These are phyloP conservation scores for Medicago arabica DNA, from an alignment of 306 rosid species.

Conservation along the genomic window DNA sequence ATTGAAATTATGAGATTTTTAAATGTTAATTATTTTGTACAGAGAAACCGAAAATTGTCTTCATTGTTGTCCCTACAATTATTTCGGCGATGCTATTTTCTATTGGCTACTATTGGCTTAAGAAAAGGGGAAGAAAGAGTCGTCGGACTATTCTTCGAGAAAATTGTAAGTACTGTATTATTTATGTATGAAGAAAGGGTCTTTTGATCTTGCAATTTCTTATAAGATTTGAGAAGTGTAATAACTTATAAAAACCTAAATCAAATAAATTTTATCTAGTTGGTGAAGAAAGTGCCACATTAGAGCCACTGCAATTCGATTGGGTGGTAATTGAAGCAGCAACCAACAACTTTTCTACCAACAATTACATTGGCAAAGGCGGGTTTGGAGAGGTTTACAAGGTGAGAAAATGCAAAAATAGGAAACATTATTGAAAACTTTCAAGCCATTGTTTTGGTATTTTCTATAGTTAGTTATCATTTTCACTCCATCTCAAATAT, in stretches of 20 bases:
- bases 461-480: no score
- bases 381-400: background rate
- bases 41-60: background rate
- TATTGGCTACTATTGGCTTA: background rate
- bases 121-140: background rate
- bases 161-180: background rate
- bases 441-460: no score
- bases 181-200: background rate
- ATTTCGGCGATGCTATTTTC: background rate
- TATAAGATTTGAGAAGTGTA: background rate
- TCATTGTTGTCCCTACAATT: background rate
- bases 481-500: no score
- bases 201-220: background rate
- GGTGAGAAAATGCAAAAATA: background rate
- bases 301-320: background rate
- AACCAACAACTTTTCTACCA: background rate
- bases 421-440: no score
- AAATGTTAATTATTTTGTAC: background rate
- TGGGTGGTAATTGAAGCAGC: slow-evolving; percentile 1
- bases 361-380: slow-evolving; percentile 5
- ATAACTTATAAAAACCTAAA: background rate
- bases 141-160: slow-evolving; percentile 5
- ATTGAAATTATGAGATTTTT: background rate
- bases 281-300: background rate
- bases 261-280: background rate